phyloP scores from a whole-genome alignment of 495 filamentous ascomycete species.

The Hypoxylon intermedium region DNA sequence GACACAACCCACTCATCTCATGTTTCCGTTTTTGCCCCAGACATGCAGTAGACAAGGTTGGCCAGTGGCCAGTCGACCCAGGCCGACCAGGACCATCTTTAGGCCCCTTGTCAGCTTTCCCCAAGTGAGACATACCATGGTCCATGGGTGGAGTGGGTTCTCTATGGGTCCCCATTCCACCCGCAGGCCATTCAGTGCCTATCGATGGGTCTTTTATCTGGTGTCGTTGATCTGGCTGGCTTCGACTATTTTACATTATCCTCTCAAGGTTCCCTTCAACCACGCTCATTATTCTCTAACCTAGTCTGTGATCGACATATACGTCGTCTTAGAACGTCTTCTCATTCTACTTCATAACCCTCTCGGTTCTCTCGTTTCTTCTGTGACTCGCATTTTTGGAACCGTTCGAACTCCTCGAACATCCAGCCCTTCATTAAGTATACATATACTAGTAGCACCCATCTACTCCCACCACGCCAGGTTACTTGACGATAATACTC shows the following conservation, averaged over 20 bases:
- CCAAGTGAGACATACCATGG: slow-evolving; percentile 54
- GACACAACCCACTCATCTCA: slow-evolving; percentile 53
- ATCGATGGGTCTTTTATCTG: slow-evolving; percentile 51
- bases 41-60: slow-evolving; percentile 47
- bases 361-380: slow-evolving; percentile 59
- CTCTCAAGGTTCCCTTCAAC: slow-evolving; percentile 55
- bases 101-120: slow-evolving; percentile 53
- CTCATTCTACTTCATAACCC: slow-evolving; percentile 59
- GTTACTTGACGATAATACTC: slow-evolving; percentile 36
- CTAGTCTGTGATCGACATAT: slow-evolving; percentile 56
- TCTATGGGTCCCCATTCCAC: slow-evolving; percentile 42
- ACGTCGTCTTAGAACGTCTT: slow-evolving; percentile 56
- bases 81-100: slow-evolving; percentile 32
- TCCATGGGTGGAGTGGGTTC: slow-evolving; percentile 46
- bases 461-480: slow-evolving; percentile 25
- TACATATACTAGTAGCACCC: slow-evolving; percentile 22
- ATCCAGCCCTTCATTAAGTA: slow-evolving; percentile 57
- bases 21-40: slow-evolving; percentile 59
- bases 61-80: slow-evolving; percentile 35
- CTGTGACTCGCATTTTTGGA: slow-evolving; percentile 55
- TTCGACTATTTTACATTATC: slow-evolving; percentile 56
- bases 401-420: slow-evolving; percentile 41
- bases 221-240: slow-evolving; percentile 49
- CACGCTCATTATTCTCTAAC: slow-evolving; percentile 48
- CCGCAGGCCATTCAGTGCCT: slow-evolving; percentile 45